Percentiles rank a stretch among this genome's conserved stretches.
phyloP scores from a whole-genome alignment of 2,329 filamentous ascomycete species.

The Amylocarpus encephaloides region DNA sequence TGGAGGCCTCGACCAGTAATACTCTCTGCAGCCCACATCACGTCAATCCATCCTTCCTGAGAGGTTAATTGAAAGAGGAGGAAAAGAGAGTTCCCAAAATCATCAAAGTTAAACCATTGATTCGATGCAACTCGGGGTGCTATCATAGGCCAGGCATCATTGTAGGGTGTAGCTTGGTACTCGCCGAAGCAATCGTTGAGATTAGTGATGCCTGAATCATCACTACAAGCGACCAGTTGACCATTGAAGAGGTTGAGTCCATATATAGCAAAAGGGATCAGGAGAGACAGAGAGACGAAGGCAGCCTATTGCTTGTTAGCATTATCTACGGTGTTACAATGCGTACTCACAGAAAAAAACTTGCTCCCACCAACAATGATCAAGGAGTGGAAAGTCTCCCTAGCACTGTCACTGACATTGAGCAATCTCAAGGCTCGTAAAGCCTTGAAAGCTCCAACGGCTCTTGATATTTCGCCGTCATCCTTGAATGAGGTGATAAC shows the following conservation, averaged over 20 bases:
- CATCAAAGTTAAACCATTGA: conserved; percentile 84
- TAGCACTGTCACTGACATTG: conserved; percentile 92
- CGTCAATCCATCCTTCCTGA: conserved; percentile 94
- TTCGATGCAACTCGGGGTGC: conserved; percentile 78
- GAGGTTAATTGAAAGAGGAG: conserved; percentile 98
- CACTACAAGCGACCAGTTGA: conserved; percentile 74
- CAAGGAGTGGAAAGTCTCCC: conserved; percentile 93
- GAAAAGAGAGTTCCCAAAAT: conserved; percentile 89
- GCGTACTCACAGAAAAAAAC: conserved; percentile 49
- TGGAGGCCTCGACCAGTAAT: conserved; percentile 74
- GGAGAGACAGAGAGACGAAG: conserved; percentile 86
- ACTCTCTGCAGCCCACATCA: conserved; percentile 76
- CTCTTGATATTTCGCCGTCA: conserved; percentile 78
- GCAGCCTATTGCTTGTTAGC: conserved; percentile 49
- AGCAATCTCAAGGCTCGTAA: conserved; percentile 83
- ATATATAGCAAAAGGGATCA: conserved; percentile 96
- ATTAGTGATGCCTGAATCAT: conserved; percentile 46
- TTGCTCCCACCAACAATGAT: conserved; percentile 95
- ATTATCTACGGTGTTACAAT: background rate
- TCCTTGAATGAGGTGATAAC: conserved; percentile 76
- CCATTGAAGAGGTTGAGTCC: conserved; percentile 90
- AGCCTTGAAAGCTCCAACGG: conserved; percentile 95
- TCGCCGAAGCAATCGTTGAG: conserved; percentile 79
- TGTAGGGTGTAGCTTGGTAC: conserved; percentile 68
- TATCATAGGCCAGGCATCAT: conserved; percentile 68